Evolutionary conservation across 495 filamentous ascomycete species (phyloP).

Genomic region (Jackrogersella minutella): DNA sequence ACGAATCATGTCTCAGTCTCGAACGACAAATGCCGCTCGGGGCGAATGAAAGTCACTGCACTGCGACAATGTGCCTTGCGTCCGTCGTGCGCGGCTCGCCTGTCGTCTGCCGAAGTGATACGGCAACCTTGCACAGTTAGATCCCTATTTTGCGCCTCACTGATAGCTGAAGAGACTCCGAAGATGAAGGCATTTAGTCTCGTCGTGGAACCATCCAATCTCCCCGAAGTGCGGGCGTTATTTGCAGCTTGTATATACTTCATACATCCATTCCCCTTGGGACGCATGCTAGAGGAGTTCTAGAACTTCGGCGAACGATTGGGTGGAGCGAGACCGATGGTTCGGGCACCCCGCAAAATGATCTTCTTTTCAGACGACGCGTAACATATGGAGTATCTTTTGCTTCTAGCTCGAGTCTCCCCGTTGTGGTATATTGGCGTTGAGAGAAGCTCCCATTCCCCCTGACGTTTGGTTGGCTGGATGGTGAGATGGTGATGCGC

Average conservation of each 20-base stretch:
- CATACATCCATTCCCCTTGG: not conserved
- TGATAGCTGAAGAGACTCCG: constrained; percentile 3
- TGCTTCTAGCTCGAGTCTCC: constrained; percentile 14
- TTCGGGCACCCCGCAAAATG: constrained; percentile 24
- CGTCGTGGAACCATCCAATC: constrained; percentile 33
- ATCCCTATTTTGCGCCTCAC: constrained; percentile 33
- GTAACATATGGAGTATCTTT: constrained; percentile 12
- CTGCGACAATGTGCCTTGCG: constrained; percentile 42
- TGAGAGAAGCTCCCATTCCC: constrained; percentile 6
- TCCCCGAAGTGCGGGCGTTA: constrained; percentile 12
- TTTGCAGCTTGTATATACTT: not conserved
- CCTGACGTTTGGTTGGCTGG: constrained; percentile 2
- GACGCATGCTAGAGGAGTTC: constrained; percentile 15
- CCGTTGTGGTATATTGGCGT: constrained; percentile 9
- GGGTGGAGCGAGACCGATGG: constrained; percentile 6
- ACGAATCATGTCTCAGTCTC: constrained; percentile 43
- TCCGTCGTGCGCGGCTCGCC: constrained; percentile 40
- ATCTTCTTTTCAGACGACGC: constrained; percentile 3
- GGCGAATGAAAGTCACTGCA: constrained; percentile 36
- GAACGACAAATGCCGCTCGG: constrained; percentile 40
- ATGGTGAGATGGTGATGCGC: constrained; percentile 8
- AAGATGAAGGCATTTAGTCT: constrained; percentile 3
- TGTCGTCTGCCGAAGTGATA: constrained; percentile 38
- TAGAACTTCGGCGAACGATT: constrained; percentile 26
- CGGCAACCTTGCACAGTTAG: constrained; percentile 33